These are phyloP conservation scores for Pleodorina starrii DNA, from an alignment of 139 green algal genomes.

Conservation along the genomic window DNA sequence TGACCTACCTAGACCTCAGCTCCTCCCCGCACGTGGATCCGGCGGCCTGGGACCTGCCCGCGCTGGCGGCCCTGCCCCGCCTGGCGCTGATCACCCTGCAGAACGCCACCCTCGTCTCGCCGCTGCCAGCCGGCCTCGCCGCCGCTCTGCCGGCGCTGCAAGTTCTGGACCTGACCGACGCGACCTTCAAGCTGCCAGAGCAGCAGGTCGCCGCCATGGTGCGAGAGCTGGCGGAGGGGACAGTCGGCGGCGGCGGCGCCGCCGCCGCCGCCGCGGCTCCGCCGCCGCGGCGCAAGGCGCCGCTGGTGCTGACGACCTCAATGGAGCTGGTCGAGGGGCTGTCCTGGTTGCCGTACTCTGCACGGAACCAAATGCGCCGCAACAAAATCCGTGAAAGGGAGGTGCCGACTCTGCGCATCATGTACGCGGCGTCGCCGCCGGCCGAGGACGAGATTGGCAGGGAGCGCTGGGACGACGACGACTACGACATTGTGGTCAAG, in stretches of 20 bases:
- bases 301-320: background rate
- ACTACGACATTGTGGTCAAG: too few species aligned
- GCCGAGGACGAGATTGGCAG: too few species aligned
- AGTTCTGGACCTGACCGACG: background rate
- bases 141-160: background rate
- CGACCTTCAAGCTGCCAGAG: background rate
- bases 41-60: background rate
- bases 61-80: background rate
- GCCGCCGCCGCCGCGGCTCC: background rate
- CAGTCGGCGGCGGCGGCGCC: background rate
- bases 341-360: too few species aligned
- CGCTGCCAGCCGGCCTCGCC: background rate
- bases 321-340: too few species aligned
- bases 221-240: background rate
- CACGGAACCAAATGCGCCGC: too few species aligned
- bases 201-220: background rate
- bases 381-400: too few species aligned
- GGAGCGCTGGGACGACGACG: too few species aligned
- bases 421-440: too few species aligned
- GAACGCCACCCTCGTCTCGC: background rate
- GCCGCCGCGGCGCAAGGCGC: too few species aligned
- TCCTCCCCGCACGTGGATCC: background rate
- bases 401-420: too few species aligned
- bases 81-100: background rate
- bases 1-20: slow-evolving; percentile 13